Conservation (phyloP, 164 flowering plant species). For the Aristolochia californica region DNA sequence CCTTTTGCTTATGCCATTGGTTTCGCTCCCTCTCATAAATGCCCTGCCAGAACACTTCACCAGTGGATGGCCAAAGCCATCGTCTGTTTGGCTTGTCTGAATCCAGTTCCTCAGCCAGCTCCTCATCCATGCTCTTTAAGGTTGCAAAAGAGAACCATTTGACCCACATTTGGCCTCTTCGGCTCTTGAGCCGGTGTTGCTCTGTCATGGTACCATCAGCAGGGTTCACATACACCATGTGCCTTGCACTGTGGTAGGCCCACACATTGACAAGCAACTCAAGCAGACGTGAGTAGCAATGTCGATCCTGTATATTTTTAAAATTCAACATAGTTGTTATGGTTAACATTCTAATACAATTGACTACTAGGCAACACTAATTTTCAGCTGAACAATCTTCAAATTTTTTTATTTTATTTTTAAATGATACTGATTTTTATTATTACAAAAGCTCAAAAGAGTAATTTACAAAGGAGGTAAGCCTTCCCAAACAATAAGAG, state of each 20-base stretch:
- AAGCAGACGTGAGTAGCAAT: constrained; percentile 87
- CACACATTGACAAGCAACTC: constrained; percentile 88
- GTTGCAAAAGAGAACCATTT: constrained; percentile 73
- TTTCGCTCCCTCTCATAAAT: constrained; percentile 66
- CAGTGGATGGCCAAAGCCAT: constrained; percentile 94
- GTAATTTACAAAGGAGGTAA: too few species aligned
- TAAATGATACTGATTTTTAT: too few species aligned
- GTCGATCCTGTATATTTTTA: constrained; percentile 78
- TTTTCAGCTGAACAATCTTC: too few species aligned
- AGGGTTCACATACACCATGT: constrained; percentile 73
- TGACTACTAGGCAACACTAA: too few species aligned
- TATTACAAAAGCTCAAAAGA: too few species aligned
- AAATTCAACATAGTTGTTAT: too few species aligned
- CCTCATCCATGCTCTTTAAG: constrained; percentile 92
- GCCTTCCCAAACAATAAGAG: too few species aligned
- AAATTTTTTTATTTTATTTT: too few species aligned
- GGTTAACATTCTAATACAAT: too few species aligned
- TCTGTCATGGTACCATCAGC: constrained; percentile 74
- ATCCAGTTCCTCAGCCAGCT: constrained; percentile 83
- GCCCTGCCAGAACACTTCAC: constrained; percentile 91
- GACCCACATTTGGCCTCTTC: constrained; percentile 86
- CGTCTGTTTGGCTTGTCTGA: constrained; percentile 36
- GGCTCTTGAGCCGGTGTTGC: constrained; percentile 50
- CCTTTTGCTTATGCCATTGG: constrained; percentile 41
- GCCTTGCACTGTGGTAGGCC: constrained; percentile 93